Percentiles rank a stretch among this genome's conserved stretches.
Conservation (phyloP, 2,329 filamentous ascomycete species). For the Xylariaceae sp. region DNA sequence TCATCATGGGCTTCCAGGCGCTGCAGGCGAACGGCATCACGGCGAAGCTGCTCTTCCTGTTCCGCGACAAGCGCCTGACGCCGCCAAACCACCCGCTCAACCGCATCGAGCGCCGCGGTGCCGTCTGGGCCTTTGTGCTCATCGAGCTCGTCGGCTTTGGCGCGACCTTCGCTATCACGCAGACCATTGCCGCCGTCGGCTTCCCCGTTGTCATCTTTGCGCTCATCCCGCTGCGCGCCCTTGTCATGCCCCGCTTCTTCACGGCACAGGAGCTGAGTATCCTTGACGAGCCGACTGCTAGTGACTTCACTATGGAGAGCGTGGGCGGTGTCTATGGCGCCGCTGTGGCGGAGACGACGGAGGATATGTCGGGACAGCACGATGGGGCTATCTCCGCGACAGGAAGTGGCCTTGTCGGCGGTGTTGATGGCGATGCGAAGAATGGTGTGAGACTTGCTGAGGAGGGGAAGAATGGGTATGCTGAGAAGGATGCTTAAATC, state of each 20-base stretch:
- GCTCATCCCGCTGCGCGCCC: slow-evolving; percentile 61
- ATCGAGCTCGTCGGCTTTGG: slow-evolving; percentile 67
- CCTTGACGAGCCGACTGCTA: slow-evolving; percentile 70
- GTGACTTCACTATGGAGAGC: slow-evolving; percentile 69
- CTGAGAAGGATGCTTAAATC: slow-evolving; percentile 5
- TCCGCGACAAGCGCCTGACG: slow-evolving; percentile 59
- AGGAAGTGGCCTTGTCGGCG: slow-evolving; percentile 1
- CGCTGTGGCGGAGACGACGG: slow-evolving; percentile 19
- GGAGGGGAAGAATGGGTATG: slow-evolving; percentile 29
- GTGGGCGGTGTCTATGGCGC: slow-evolving; percentile 59
- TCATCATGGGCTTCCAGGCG: slow-evolving; percentile 78
- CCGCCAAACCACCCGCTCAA: slow-evolving; percentile 54
- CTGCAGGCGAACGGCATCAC: slow-evolving; percentile 74
- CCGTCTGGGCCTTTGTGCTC: slow-evolving; percentile 67
- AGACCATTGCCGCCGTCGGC: slow-evolving; percentile 76
- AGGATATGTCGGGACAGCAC: background rate
- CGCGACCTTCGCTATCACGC: slow-evolving; percentile 75
- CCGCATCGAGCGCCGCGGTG: slow-evolving; percentile 52
- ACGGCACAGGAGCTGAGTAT: slow-evolving; percentile 52
- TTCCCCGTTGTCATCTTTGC: slow-evolving; percentile 71
- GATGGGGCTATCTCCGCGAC: background rate
- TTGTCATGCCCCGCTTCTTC: slow-evolving; percentile 59
- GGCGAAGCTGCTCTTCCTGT: slow-evolving; percentile 64
- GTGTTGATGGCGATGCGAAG: slow-evolving; percentile 1
- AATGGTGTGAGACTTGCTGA: slow-evolving; percentile 36